Evolutionary conservation across 768 basidiomycete genomes (phyloP).

Genomic region (Leccinum disarticulatum): DNA sequence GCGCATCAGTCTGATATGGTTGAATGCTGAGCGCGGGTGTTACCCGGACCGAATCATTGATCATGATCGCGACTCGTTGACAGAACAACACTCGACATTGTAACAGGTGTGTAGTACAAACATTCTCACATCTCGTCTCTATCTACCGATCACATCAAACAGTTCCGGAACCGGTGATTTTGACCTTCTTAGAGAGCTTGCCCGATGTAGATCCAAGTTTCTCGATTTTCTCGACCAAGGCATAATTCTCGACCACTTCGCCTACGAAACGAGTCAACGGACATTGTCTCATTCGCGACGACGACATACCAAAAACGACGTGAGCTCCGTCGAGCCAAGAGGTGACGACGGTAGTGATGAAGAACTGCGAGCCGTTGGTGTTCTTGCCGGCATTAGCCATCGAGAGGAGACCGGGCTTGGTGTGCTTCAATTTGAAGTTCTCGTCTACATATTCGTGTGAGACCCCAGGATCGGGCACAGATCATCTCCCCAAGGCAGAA

Average conservation of each 20-base stretch:
- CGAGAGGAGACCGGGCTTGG: conserved; percentile 62
- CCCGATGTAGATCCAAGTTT: neutral
- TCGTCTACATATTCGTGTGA: conserved; percentile 57
- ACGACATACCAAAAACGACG: conserved; percentile 18
- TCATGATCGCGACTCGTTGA: neutral
- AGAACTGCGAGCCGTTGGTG: conserved; percentile 91
- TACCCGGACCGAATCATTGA: neutral
- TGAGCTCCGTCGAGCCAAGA: conserved; percentile 14
- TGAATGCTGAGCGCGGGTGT: neutral
- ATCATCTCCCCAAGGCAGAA: neutral
- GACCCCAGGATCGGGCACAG: neutral
- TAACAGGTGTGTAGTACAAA: neutral
- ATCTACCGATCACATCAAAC: neutral
- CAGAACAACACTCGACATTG: neutral
- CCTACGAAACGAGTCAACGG: neutral
- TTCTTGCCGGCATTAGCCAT: conserved; percentile 82
- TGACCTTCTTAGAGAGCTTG: neutral
- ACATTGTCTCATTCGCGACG: neutral
- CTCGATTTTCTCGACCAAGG: neutral
- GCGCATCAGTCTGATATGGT: neutral
- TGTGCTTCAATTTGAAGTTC: conserved; percentile 79
- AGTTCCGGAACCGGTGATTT: conserved; percentile 1
- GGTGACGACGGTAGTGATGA: conserved; percentile 81
- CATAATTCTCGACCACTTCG: conserved; percentile 1
- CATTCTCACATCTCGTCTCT: neutral